These are phyloP conservation scores for Suillus bovinus DNA, from an alignment of 768 basidiomycete species.

Conservation along the genomic window DNA sequence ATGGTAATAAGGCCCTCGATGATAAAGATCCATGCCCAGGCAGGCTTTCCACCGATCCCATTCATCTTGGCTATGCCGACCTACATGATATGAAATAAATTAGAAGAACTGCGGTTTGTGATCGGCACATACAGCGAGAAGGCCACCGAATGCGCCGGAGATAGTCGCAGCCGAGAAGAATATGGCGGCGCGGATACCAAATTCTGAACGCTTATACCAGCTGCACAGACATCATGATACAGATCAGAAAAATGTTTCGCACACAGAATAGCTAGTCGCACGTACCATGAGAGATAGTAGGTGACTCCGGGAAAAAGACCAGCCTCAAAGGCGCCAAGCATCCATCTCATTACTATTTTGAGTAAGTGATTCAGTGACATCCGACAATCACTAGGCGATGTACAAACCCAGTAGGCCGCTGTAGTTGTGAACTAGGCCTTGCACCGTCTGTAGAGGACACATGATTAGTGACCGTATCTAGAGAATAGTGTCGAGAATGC, in stretches of 20 bases:
- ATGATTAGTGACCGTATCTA: neutral
- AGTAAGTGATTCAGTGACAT: neutral
- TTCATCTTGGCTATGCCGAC: conserved; percentile 71
- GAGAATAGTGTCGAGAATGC: conserved; percentile 6
- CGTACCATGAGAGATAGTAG: conserved; percentile 73
- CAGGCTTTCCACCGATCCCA: conserved; percentile 67
- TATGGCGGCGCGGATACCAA: conserved; percentile 61
- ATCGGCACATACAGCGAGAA: conserved; percentile 55
- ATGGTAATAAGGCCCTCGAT: conserved; percentile 70
- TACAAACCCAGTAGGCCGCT: conserved; percentile 63
- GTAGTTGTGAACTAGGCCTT: conserved; percentile 70
- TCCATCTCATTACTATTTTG: conserved; percentile 61
- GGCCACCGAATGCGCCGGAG: conserved; percentile 80
- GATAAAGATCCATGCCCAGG: conserved; percentile 76
- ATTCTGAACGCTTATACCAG: conserved; percentile 73
- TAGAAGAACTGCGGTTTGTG: neutral
- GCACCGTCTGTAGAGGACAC: conserved; percentile 53
- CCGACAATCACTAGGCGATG: neutral
- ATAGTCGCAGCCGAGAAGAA: conserved; percentile 82
- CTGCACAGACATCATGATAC: conserved; percentile 22
- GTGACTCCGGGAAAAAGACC: conserved; percentile 47
- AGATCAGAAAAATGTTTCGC: conserved; percentile 34
- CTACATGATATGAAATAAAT: conserved; percentile 19
- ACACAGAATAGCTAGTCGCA: neutral
- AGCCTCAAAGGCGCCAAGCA: conserved; percentile 72